Conservation (phyloP, 768 basidiomycete genomes). For the Tricholoma matsutake region DNA sequence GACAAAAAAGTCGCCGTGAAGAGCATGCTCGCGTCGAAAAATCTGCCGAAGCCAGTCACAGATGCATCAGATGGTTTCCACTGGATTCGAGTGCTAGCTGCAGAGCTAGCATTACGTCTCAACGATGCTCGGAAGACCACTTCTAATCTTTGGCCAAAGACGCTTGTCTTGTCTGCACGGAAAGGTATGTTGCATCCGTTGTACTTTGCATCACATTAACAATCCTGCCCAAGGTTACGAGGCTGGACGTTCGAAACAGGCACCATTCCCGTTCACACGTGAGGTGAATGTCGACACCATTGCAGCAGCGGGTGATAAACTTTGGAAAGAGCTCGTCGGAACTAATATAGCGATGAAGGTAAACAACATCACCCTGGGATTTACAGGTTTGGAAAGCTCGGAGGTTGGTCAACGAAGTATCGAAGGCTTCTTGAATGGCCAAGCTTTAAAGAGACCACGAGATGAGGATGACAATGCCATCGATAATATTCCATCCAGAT, state of each 20-base stretch:
- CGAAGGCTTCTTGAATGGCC: conserved; percentile 72
- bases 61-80: conserved; percentile 74
- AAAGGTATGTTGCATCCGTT: conserved; percentile 45
- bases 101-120: conserved; percentile 83
- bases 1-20: conserved; percentile 85
- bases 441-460: conserved; percentile 38
- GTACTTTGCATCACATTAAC: neutral
- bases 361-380: conserved; percentile 67
- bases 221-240: conserved; percentile 53
- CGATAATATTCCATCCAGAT: conserved; percentile 2
- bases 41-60: conserved; percentile 75
- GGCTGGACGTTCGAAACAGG: conserved; percentile 73
- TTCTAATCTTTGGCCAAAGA: conserved; percentile 89
- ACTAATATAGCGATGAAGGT: conserved; percentile 55
- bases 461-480: conserved; percentile 24
- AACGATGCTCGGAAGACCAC: conserved; percentile 73
- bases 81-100: conserved; percentile 90
- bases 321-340: conserved; percentile 88
- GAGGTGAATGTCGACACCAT: conserved; percentile 76
- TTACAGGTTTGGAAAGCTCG: conserved; percentile 71
- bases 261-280: conserved; percentile 79
- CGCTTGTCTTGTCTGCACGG: conserved; percentile 74
- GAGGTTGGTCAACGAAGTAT: conserved; percentile 85
- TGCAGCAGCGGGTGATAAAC: conserved; percentile 66
- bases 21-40: conserved; percentile 97